Conservation (phyloP, 345 rosid genomes). For the Eucalyptus sp. region DNA sequence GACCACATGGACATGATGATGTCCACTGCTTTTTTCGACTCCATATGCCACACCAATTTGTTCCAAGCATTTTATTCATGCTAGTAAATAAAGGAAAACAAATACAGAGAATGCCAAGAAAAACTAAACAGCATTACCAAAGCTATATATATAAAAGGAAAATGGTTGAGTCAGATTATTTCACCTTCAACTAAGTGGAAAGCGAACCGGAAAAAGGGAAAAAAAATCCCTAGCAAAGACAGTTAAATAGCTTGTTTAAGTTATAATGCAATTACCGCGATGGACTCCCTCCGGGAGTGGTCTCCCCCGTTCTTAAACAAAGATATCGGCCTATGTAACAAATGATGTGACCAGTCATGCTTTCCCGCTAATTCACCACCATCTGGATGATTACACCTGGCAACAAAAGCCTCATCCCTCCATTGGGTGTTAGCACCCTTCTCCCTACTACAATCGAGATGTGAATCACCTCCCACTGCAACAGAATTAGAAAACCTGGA, state of each 20-base stretch:
- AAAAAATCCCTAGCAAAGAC: background rate
- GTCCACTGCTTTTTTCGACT: background rate
- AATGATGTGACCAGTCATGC: conserved; percentile 39
- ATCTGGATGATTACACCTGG: conserved; percentile 8
- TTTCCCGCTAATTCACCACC: conserved; percentile 19
- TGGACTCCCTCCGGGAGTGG: conserved; percentile 1
- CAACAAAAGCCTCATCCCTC: conserved; percentile 28
- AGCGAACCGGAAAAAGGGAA: background rate
- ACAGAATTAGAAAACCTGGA: conserved; percentile 77
- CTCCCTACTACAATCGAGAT: conserved; percentile 30
- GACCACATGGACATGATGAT: background rate
- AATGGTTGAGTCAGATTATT: background rate
- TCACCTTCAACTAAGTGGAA: background rate
- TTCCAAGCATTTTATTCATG: background rate
- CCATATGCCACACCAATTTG: background rate
- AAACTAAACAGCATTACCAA: background rate
- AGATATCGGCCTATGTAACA: conserved; percentile 20
- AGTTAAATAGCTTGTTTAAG: background rate
- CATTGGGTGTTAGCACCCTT: conserved; percentile 23
- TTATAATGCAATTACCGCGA: background rate
- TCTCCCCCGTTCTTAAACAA: conserved; percentile 14
- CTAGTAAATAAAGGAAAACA: background rate
- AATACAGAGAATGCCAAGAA: background rate
- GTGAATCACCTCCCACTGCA: conserved; percentile 60
- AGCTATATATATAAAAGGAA: background rate